Evolutionary conservation across 2,329 filamentous ascomycete species (phyloP).

Genomic region (Fusarium sp.): DNA sequence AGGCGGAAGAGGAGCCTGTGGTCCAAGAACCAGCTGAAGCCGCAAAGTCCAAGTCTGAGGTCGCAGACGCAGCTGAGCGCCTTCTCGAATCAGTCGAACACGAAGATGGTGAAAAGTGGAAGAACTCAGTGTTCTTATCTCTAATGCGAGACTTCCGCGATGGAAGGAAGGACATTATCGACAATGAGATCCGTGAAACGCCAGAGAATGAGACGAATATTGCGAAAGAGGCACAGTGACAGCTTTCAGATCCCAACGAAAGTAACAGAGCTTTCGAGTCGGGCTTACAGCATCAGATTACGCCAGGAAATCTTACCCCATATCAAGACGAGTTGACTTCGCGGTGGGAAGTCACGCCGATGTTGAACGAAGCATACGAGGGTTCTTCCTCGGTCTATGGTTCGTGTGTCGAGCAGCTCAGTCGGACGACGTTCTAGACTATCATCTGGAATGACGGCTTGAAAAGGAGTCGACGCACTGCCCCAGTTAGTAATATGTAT

Average conservation of each 20-base stretch:
- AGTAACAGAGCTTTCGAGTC: not conserved
- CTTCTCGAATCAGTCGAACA: constrained; percentile 58
- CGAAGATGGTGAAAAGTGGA: constrained; percentile 59
- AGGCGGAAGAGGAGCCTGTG: constrained; percentile 27
- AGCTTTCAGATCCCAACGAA: not conserved
- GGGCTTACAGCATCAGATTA: not conserved
- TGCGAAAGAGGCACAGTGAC: constrained; percentile 34
- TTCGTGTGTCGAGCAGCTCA: constrained; percentile 43
- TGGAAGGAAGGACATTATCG: constrained; percentile 57
- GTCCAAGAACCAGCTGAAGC: constrained; percentile 28
- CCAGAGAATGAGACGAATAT: constrained; percentile 24
- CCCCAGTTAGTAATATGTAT: not conserved
- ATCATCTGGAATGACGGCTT: not conserved
- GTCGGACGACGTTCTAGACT: constrained; percentile 41
- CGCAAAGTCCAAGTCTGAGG: constrained; percentile 49
- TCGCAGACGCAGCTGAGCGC: constrained; percentile 56
- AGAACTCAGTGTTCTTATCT: constrained; percentile 58
- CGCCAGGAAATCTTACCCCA: constrained; percentile 6
- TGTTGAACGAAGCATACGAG: not conserved
- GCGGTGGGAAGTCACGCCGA: constrained; percentile 24
- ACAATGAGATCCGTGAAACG: constrained; percentile 54
- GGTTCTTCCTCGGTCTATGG: not conserved
- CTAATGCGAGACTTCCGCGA: constrained; percentile 60
- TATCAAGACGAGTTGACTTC: constrained; percentile 31
- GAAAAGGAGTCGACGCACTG: not conserved